phyloP scores from a whole-genome alignment of 345 rosid species.

The Schrenkiella parvula region DNA sequence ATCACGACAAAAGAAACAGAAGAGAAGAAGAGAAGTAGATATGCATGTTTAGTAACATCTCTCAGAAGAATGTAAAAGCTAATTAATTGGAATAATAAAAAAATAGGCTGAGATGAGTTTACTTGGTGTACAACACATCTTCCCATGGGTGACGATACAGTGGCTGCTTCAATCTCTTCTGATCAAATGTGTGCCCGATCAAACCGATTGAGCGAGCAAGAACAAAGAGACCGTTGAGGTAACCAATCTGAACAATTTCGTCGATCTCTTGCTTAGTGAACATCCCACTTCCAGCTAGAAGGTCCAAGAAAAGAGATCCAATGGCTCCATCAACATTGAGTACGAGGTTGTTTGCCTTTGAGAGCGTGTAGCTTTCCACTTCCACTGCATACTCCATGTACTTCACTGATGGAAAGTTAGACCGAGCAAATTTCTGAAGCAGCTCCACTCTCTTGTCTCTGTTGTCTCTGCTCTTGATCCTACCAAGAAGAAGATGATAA shows the following conservation, averaged over 20 bases:
- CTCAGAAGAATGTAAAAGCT: conserved; percentile 20
- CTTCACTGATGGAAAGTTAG: conserved; percentile 88
- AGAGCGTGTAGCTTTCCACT: conserved; percentile 86
- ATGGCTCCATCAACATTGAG: conserved; percentile 90
- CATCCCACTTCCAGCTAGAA: conserved; percentile 91
- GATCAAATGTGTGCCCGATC: conserved; percentile 94
- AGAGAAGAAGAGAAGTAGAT: conserved; percentile 13
- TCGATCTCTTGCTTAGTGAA: conserved; percentile 92
- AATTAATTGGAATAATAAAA: conserved; percentile 5
- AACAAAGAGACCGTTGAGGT: conserved; percentile 86
- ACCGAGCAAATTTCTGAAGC: conserved; percentile 79
- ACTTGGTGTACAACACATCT: conserved; percentile 98
- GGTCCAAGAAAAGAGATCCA: conserved; percentile 95
- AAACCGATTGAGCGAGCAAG: conserved; percentile 90
- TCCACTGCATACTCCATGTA: conserved; percentile 92
- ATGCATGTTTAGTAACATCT: conserved; percentile 15
- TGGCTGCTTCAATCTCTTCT: conserved; percentile 97
- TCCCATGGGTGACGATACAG: conserved; percentile 98
- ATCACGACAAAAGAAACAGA: conserved; percentile 4
- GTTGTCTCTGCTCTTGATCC: conserved; percentile 98
- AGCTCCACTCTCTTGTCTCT: conserved; percentile 96
- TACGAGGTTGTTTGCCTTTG: conserved; percentile 84
- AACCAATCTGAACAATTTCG: conserved; percentile 82
- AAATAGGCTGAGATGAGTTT: conserved; percentile 17
- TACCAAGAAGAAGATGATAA: conserved; percentile 13